Evolutionary conservation across 441 rosid genomes (phyloP).

Genomic region (Melastoma candidum): DNA sequence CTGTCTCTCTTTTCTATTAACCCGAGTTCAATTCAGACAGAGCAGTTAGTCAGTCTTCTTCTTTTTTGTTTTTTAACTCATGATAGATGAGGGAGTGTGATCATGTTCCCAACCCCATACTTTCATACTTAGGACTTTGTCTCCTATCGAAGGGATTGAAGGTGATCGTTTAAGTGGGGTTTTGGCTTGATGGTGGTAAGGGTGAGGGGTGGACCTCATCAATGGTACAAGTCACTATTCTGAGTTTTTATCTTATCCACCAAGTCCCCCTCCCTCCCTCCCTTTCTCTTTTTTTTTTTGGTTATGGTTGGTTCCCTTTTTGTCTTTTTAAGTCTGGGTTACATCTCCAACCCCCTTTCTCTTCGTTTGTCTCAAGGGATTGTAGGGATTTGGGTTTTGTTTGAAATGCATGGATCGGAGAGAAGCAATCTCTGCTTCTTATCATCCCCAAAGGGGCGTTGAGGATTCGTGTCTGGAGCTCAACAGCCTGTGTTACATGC

Average conservation of each 20-base stretch:
- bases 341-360: slow-evolving; percentile 9
- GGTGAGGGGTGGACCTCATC: slow-evolving; percentile 34
- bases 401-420: slow-evolving; percentile 67
- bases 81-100: no score
- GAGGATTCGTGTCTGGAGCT: slow-evolving; percentile 33
- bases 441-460: slow-evolving; percentile 66
- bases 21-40: no score
- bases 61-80: no score
- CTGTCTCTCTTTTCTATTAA: no score
- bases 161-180: no score
- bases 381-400: no score
- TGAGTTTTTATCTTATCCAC: slow-evolving; percentile 29
- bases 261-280: slow-evolving; percentile 12
- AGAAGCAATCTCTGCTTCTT: slow-evolving; percentile 75
- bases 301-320: slow-evolving; percentile 6
- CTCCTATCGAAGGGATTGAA: slow-evolving; percentile 9
- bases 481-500: slow-evolving; percentile 49
- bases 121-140: no score
- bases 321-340: slow-evolving; percentile 27
- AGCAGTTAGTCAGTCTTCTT: no score
- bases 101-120: no score
- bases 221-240: slow-evolving; percentile 15
- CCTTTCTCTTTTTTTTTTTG: slow-evolving; percentile 16
- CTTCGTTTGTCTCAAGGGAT: slow-evolving; percentile 16
- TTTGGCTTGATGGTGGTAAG: slow-evolving; percentile 19